Evolutionary conservation across 148 eudicot genomes (phyloP), one percentile per base, ranked within the genome.

Genomic region (Arbutus unedo): DNA sequence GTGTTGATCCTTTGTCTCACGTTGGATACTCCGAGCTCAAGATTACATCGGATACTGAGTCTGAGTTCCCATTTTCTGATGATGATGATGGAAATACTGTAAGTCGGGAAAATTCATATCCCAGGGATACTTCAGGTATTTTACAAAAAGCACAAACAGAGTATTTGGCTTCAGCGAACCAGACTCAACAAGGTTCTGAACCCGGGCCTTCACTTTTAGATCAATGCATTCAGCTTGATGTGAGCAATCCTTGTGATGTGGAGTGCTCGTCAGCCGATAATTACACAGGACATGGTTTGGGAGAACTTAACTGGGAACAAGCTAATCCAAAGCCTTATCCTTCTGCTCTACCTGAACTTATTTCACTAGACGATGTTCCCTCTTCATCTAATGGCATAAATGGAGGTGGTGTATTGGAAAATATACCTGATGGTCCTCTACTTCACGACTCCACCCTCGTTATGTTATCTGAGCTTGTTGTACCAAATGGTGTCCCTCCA

Each of bases 1-100:
- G 71, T 64, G 67, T 31, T 74, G 90, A 87, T 53, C 72, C 88
- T 31, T 55, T 90, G 83, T 87, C 91, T 81, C 89, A 90, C 81
- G 89, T 91, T 45, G 96, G 92, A 31, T 94, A 91, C 78, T 64
- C 88, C 2, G 91, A 87, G 88, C 87, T 92, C 56, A 95, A 88
- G 77, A 83, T 92, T 51, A 87, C 80, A 70, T 91, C 97, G 8
- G 97, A 93, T 79, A 76, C 92, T 3, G 98, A 93, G 44, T 93
- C 93, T 0, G 94, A 92, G 68, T 53, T 89, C 56, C 90, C 79
- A 23, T 82, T 90, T 55, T 90, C 92, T 8, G 97, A 93, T 43
- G 93, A 91, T 38, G 91, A 93, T 51, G 93, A 91, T 66, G 74
- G 78, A 53, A 64, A 59, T 55, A 76, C 14, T 84, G 78, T 74